Base-by-base conservation (phyloP, 352 stramenopile genomes). In the Halophytophthora polymorphica region DNA sequence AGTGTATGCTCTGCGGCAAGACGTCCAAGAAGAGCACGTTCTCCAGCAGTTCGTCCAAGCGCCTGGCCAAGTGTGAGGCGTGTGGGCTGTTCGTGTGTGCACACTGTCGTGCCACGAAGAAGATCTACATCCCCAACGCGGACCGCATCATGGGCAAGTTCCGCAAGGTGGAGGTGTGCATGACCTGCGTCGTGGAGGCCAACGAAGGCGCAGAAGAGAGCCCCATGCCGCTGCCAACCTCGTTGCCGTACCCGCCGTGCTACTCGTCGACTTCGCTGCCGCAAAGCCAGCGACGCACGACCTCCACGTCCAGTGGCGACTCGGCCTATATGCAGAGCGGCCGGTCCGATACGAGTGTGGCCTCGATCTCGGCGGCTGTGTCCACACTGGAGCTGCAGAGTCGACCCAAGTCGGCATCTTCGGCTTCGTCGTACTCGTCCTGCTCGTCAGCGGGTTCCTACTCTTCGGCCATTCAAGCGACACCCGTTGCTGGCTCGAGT, bases 61-160 rank as follows among this genome's bases (percentile, higher is more conserved):
- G 74, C 19, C 66, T 80, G 40, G 47, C 55, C 22, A 63, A 80
- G 37, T 86, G 75, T 45, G 55, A 68, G 28, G 62, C 71, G 17
- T 86, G 75, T 25, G 72, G 67, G 0, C 45, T 77, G n/a, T 71
- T 77, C 23, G 60, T 73, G 22, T 86, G 75, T 44, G 54, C 69
- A 18, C 73, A 61, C 2, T 86, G 75, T 40, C 66, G 73, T 7
- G 56, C 60, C 8, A 40, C 64, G 43, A 81, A 79, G 56, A 59
- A 53, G 33, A 66, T 86, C 35, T 86, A 80, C 48, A 48, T 78
- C 25, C 55, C 56, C 3, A 69, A 72, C 48, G 4, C 48, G 2
- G 65, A 78, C 15, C 56, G 56, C 22, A 51, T 79, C 47, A 46
- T 79, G 28, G 69, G 69, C 13, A 66, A 62, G 29, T 79, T 79